Percentiles rank a stretch among this genome's conserved stretches.
Conservation (phyloP, 2,329 filamentous ascomycete genomes). For the Talaromyces sp. region DNA sequence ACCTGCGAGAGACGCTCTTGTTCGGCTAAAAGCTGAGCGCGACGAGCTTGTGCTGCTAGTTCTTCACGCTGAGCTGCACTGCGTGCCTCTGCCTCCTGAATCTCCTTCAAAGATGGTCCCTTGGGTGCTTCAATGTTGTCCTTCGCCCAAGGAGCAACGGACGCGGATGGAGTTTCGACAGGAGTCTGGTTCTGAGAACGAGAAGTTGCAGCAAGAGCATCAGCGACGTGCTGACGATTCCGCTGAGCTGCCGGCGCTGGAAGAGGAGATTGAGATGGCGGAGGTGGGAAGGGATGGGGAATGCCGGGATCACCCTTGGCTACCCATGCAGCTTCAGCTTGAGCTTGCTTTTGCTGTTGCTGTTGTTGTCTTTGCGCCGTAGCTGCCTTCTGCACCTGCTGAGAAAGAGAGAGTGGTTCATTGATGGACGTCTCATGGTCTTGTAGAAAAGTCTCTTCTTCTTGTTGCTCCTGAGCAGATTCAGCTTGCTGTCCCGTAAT, state of each 20-base stretch:
- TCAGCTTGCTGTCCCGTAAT: conserved; percentile 32
- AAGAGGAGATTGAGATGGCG: conserved; percentile 73
- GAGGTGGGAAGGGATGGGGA: conserved; percentile 66
- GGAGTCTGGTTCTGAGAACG: conserved; percentile 76
- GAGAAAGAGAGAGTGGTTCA: conserved; percentile 66
- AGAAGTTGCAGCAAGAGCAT: conserved; percentile 62
- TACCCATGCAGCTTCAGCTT: conserved; percentile 54
- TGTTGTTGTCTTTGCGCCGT: conserved; percentile 38
- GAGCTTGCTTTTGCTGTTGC: conserved; percentile 38
- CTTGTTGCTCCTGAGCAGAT: background rate
- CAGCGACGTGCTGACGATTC: conserved; percentile 76
- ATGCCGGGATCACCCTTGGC: conserved; percentile 62
- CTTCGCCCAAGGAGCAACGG: conserved; percentile 92
- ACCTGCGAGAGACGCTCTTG: conserved; percentile 69
- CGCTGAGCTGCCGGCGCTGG: conserved; percentile 87
- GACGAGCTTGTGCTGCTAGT: conserved; percentile 70
- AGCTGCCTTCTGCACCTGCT: conserved; percentile 76
- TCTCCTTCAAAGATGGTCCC: conserved; percentile 90
- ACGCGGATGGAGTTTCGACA: conserved; percentile 63
- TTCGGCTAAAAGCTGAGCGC: conserved; percentile 65
- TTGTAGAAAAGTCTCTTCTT: conserved; percentile 28
- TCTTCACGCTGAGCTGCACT: conserved; percentile 89
- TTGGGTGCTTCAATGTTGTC: conserved; percentile 70
- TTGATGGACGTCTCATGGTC: conserved; percentile 26
- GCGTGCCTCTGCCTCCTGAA: conserved; percentile 90